Base-by-base conservation (phyloP, 306 rosid genomes). In the Cicer cuneatum region DNA sequence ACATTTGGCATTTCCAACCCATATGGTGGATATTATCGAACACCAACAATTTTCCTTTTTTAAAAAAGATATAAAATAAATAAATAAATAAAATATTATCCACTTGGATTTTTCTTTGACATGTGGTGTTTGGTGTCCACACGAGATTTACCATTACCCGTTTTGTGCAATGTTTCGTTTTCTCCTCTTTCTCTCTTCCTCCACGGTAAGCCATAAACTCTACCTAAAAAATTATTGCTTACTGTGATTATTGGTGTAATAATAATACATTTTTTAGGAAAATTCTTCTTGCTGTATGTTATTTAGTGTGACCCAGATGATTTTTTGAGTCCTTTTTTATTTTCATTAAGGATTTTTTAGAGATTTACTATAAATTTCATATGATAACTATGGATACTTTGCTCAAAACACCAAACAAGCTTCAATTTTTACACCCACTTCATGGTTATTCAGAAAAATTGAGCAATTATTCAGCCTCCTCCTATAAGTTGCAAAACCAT, bases 321-420 rank as follows among this genome's bases (percentile, higher is more conserved):
- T 58, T 46, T 56, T 64, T 73, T 80, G 66, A 56, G 72, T 58
- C 35, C 38, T 54, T 57, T 78, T 70, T 53, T 14, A 54, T 74
- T 75, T 74, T 77, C 64, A 16, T 54, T 70, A 14, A 78, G 74
- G 70, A 73, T 60, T 68, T 52, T 16, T 71, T 42, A 6, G 67
- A 47, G 59, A 65, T 69, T 71, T 76, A 49, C 77, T 4, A 4
- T 29, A 29, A 35, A 14, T 59, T 12, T 59, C 66, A 59, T 59
- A 59, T 69, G 83, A 41, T 47, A 16, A n/a, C 14, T 51, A 94
- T 94, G 99, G 99, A 89, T 80, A 90, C 99, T 72, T 77, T 92
- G 48, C 96, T 94, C 75, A 94, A 94, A 87, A 94, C 92, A 42
- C 96, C 90, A 43, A 92, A 89, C 88, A 92, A 81, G 80, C 96